Percentiles rank a stretch among this genome's conserved stretches.
phyloP scores from a whole-genome alignment of 257 asterid species.

The Asclepias syriaca region DNA sequence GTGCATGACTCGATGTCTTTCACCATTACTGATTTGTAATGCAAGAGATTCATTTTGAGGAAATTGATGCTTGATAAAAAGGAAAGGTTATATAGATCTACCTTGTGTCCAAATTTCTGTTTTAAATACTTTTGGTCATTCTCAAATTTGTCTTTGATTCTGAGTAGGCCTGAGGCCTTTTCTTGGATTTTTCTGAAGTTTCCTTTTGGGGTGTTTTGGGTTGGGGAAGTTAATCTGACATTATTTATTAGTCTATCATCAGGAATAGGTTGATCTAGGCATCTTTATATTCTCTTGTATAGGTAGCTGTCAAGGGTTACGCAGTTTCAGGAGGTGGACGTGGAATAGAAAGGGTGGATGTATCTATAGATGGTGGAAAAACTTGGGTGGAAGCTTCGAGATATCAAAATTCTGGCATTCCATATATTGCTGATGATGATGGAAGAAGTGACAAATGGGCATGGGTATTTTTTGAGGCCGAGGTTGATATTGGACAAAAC shows the following conservation, averaged over 20 bases:
- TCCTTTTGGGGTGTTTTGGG: neutral
- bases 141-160: neutral
- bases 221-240: neutral
- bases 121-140: neutral
- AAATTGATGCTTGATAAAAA: neutral
- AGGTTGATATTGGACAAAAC: slow-evolving; percentile 52
- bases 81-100: neutral
- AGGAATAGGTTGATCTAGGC: neutral
- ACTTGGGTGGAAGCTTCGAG: slow-evolving; percentile 88
- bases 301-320: slow-evolving; percentile 81
- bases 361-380: slow-evolving; percentile 83
- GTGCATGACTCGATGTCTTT: neutral
- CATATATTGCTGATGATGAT: slow-evolving; percentile 54
- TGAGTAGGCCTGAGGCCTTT: neutral
- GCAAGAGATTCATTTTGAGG: neutral
- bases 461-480: slow-evolving; percentile 88
- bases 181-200: neutral
- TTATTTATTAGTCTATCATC: neutral
- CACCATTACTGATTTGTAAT: neutral
- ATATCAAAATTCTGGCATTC: slow-evolving; percentile 60
- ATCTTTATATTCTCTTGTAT: slow-evolving; percentile 15
- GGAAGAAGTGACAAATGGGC: slow-evolving; percentile 88
- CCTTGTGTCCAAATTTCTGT: neutral
- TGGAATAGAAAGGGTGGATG: slow-evolving; percentile 91
- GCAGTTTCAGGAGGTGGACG: slow-evolving; percentile 97